Conservation (phyloP, 192 early-diverging fungal species). For the Backusella liffmaniae region DNA sequence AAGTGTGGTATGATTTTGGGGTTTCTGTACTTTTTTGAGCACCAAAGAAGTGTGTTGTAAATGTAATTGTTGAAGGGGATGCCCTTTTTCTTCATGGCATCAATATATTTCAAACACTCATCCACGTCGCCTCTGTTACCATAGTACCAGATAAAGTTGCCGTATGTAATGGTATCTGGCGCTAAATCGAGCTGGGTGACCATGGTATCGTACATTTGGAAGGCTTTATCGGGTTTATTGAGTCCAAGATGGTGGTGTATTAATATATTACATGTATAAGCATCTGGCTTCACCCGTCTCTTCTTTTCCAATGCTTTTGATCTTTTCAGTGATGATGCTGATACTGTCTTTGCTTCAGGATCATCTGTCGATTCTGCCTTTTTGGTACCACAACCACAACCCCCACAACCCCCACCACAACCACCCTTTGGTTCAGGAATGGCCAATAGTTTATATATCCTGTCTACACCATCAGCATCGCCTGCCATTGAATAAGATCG, state of each 20-base stretch:
- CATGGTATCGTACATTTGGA: slow-evolving; percentile 14
- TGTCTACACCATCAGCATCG: neutral
- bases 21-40: slow-evolving; percentile 3
- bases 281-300: slow-evolving; percentile 1
- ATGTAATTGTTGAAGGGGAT: slow-evolving; percentile 12
- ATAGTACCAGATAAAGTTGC: slow-evolving; percentile 22
- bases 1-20: neutral
- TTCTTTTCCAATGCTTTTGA: neutral
- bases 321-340: neutral
- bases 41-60: slow-evolving; percentile 12
- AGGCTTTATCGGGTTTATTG: slow-evolving; percentile 4
- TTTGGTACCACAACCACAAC: neutral
- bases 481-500: neutral
- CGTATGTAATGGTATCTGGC: slow-evolving; percentile 22
- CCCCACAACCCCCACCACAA: neutral
- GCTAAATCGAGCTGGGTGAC: neutral
- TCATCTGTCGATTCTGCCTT: neutral
- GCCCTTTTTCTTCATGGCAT: slow-evolving; percentile 23
- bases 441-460: neutral
- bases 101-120: slow-evolving; percentile 15
- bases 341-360: neutral
- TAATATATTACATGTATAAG: slow-evolving; percentile 22
- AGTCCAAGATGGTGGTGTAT: slow-evolving; percentile 12
- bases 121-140: neutral
- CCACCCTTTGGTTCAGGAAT: neutral